These are phyloP conservation scores for Paecilomyces sp. DNA, from an alignment of 2,329 filamentous ascomycete species.

Conservation along the genomic window DNA sequence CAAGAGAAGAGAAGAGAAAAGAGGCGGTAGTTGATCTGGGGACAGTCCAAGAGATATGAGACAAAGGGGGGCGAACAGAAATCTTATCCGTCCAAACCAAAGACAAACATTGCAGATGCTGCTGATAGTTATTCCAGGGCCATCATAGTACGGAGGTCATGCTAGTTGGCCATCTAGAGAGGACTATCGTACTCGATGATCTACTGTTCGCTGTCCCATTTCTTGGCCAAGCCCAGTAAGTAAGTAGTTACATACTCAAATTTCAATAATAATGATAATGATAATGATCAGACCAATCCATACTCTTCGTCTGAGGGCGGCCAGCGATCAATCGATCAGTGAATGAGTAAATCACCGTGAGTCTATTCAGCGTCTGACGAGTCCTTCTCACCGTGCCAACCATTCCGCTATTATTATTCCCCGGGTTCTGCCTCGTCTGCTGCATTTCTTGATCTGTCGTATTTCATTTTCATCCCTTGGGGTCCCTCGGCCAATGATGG, in stretches of 20 bases:
- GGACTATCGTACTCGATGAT: neutral
- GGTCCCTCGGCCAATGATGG: neutral
- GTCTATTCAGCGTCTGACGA: no score
- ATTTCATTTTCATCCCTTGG: neutral
- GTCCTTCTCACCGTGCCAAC: no score
- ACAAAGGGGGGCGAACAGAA: slow-evolving; percentile 5
- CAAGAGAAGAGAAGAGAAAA: slow-evolving; percentile 5
- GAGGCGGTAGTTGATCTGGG: slow-evolving; percentile 1
- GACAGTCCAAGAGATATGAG: neutral
- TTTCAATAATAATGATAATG: no score
- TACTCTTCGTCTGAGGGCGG: no score
- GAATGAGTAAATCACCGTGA: no score
- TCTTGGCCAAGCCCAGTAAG: no score
- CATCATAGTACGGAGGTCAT: neutral
- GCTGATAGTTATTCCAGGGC: neutral
- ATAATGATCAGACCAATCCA: no score
- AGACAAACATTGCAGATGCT: slow-evolving; percentile 3
- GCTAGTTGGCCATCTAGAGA: neutral
- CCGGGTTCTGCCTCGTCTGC: no score
- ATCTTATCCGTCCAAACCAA: neutral
- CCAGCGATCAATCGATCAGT: no score
- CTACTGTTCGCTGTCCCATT: neutral
- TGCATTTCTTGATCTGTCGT: neutral
- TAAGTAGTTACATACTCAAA: no score
- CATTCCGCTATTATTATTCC: no score